These are phyloP conservation scores for Guillardia theta DNA, from an alignment of 78 protist species.

Conservation along the genomic window DNA sequence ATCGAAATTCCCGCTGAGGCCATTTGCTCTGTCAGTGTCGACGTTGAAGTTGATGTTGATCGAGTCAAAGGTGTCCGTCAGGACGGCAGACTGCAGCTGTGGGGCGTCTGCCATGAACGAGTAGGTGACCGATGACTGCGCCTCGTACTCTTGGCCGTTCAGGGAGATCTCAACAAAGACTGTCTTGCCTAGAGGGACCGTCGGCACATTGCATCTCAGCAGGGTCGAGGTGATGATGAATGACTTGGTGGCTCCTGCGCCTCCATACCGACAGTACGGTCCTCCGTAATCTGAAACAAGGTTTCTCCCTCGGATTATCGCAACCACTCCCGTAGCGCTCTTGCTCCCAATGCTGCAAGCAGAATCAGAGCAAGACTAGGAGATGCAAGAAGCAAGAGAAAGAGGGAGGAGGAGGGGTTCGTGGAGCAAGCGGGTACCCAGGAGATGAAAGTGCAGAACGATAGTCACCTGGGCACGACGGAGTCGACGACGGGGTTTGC, in stretches of 20 bases:
- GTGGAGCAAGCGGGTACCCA: no score
- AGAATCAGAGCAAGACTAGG: no score
- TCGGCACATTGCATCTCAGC: neutral
- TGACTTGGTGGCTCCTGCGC: neutral
- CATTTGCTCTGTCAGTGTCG: neutral
- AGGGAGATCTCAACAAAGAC: neutral
- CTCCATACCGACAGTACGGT: neutral
- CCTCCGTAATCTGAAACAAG: neutral
- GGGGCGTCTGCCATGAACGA: neutral
- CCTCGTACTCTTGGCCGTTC: conserved; percentile 31
- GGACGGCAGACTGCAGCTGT: neutral
- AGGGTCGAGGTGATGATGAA: neutral
- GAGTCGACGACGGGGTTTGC: neutral
- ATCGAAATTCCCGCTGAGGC: neutral
- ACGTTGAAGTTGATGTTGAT: neutral
- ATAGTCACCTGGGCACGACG: neutral
- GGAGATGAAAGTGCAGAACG: no score
- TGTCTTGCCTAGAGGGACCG: neutral
- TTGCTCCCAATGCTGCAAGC: neutral
- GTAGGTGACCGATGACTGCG: neutral
- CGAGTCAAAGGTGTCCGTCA: neutral
- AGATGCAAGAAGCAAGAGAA: no score
- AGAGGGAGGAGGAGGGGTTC: no score
- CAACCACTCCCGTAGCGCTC: neutral
- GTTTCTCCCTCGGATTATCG: neutral